These are phyloP conservation scores for Mycena kentingensis DNA, from an alignment of 768 basidiomycete genomes.

Conservation along the genomic window DNA sequence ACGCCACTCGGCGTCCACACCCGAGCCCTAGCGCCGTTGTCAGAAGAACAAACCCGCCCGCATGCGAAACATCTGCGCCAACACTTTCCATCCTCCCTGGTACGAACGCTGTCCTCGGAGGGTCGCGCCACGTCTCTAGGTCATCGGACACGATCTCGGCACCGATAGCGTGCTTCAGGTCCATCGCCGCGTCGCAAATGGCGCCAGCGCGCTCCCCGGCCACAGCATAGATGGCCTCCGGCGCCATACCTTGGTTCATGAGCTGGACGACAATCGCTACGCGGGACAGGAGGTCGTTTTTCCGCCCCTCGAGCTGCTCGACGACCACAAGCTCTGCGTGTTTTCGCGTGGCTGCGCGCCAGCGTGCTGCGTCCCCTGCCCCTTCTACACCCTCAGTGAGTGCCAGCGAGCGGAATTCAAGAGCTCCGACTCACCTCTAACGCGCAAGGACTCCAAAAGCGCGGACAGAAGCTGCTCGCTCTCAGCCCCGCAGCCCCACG, in stretches of 20 bases:
- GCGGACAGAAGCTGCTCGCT: neutral
- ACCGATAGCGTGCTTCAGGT: constrained; percentile 15
- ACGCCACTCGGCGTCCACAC: too few relatives aligned
- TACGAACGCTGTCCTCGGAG: constrained; percentile 4
- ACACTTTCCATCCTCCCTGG: constrained; percentile 8
- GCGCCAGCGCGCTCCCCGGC: constrained; percentile 5
- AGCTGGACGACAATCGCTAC: neutral
- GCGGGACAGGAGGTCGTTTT: neutral
- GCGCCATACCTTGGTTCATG: neutral
- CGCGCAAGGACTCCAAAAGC: too few relatives aligned
- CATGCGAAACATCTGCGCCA: constrained; percentile 3
- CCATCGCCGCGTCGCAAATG: neutral
- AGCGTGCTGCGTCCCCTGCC: neutral
- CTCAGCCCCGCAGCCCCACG: neutral
- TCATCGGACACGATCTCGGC: constrained; percentile 8
- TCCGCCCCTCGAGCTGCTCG: neutral
- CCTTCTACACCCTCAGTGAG: neutral
- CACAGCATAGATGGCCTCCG: neutral
- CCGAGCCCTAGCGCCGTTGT: too few relatives aligned
- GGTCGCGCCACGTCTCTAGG: constrained; percentile 1
- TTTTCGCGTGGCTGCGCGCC: neutral
- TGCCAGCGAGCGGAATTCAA: too few relatives aligned
- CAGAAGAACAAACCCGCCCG: too few relatives aligned
- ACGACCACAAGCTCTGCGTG: neutral
- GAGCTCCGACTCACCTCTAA: too few relatives aligned